Evolutionary conservation across 768 basidiomycete genomes (phyloP).

Genomic region (Rhodotorula taiwanensis): DNA sequence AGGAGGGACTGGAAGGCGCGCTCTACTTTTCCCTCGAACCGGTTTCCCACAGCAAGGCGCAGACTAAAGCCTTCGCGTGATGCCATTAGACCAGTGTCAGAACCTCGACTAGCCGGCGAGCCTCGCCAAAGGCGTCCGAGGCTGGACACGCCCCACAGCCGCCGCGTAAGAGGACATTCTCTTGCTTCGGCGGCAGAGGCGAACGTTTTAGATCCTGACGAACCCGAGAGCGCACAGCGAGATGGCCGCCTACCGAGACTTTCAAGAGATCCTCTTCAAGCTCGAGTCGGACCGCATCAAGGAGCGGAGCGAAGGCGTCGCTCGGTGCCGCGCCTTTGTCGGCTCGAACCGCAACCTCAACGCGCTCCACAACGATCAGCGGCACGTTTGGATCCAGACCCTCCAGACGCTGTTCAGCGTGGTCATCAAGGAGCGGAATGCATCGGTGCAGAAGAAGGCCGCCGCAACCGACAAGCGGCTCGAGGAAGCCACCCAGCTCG

Average conservation of each 20-base stretch:
- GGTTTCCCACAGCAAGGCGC: no score
- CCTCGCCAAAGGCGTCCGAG: no score
- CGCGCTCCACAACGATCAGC: constrained; percentile 49
- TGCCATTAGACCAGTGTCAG: no score
- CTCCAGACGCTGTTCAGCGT: constrained; percentile 61
- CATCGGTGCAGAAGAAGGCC: constrained; percentile 49
- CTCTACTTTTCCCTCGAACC: no score
- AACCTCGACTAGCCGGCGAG: no score
- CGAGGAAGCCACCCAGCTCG: constrained; percentile 57
- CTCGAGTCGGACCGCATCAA: constrained; percentile 49
- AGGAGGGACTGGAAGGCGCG: no score
- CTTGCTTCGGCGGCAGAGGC: no score
- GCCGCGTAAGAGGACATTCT: no score
- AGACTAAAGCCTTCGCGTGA: no score
- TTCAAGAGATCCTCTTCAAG: constrained; percentile 47
- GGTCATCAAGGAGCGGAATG: constrained; percentile 59
- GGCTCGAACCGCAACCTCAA: constrained; percentile 30
- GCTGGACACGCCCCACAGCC: no score
- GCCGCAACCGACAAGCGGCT: constrained; percentile 54
- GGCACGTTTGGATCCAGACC: constrained; percentile 49
- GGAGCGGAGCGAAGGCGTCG: constrained; percentile 41
- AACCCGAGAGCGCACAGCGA: no score
- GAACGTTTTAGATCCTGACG: no score
- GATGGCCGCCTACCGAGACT: constrained; percentile 18
- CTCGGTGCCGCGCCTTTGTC: constrained; percentile 35